phyloP scores from a whole-genome alignment of 2,329 filamentous ascomycete species.

The Rachicladosporium sp. region DNA sequence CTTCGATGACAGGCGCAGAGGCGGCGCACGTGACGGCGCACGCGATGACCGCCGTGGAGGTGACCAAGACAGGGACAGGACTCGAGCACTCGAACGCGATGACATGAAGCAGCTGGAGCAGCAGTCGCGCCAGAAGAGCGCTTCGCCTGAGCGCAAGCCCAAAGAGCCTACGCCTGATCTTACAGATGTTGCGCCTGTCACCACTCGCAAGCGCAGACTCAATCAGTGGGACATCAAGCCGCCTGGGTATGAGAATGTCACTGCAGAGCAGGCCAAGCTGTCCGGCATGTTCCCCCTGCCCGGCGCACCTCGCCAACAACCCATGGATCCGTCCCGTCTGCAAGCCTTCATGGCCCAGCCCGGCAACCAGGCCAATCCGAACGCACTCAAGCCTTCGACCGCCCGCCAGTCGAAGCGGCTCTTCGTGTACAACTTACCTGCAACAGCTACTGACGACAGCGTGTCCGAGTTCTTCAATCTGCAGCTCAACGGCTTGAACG shows the following conservation, averaged over 20 bases:
- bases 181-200: constrained; percentile 68
- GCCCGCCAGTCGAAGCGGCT: constrained; percentile 90
- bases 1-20: constrained; percentile 4
- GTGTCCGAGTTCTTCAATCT: constrained; percentile 85
- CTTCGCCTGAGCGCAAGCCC: constrained; percentile 73
- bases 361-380: constrained; percentile 54
- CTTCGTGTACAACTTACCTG: constrained; percentile 71
- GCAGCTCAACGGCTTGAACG: constrained; percentile 88
- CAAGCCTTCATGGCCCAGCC: constrained; percentile 94
- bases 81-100: constrained; percentile 26
- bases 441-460: constrained; percentile 59
- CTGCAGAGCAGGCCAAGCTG: constrained; percentile 93
- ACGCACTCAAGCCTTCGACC: constrained; percentile 82
- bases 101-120: constrained; percentile 23
- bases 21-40: neutral
- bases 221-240: constrained; percentile 99
- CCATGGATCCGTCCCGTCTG: constrained; percentile 86
- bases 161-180: constrained; percentile 93
- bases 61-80: constrained; percentile 22
- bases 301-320: constrained; percentile 84
- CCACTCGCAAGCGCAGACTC: constrained; percentile 79
- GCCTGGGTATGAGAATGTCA: constrained; percentile 94
- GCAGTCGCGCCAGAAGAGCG: constrained; percentile 50
- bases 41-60: constrained; percentile 35
- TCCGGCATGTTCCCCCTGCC: constrained; percentile 98